Percentiles rank a stretch among this genome's conserved stretches.
Conservation (phyloP, 2,329 filamentous ascomycete species). For the Zalaria obscura region DNA sequence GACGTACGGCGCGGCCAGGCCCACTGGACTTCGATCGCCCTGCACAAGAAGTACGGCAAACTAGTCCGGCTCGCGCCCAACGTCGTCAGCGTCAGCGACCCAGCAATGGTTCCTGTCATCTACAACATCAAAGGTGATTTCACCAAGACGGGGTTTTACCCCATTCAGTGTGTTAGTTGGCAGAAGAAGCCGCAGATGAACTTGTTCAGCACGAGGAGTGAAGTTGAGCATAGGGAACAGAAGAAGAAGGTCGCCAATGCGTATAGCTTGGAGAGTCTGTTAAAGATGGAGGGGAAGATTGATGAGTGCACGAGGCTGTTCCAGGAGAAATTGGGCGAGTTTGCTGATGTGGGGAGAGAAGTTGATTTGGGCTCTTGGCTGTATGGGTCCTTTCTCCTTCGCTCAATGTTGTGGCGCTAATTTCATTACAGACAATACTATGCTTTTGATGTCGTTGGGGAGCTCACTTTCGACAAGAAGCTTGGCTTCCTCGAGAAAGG, state of each 20-base stretch:
- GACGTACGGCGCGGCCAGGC: conserved; percentile 4
- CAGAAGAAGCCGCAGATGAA: conserved; percentile 10
- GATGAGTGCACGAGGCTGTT: conserved; percentile 13
- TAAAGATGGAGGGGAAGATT: conserved; percentile 17
- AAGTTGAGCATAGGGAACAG: conserved; percentile 24
- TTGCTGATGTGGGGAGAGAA: conserved; percentile 8
- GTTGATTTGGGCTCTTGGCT: conserved; percentile 17
- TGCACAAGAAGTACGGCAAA: conserved; percentile 54
- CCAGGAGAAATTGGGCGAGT: conserved; percentile 10
- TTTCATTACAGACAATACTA: conserved; percentile 12
- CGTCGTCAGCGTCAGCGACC: conserved; percentile 59
- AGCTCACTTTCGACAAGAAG: conserved; percentile 26
- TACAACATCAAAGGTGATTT: conserved; percentile 37
- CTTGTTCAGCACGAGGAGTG: conserved; percentile 23
- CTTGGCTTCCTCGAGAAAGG: conserved; percentile 28
- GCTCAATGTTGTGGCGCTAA: too few species aligned
- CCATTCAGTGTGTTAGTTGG: conserved; percentile 12
- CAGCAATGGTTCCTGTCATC: conserved; percentile 48
- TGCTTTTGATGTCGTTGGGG: conserved; percentile 27
- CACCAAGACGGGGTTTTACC: conserved; percentile 15
- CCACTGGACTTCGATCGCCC: conserved; percentile 1
- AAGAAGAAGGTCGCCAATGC: conserved; percentile 23
- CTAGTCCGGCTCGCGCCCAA: conserved; percentile 63
- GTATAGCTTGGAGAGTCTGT: conserved; percentile 27
- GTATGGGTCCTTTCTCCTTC: not conserved